phyloP scores from a whole-genome alignment of 2,329 filamentous ascomycete species.

The Scleromitrula shiraiana region DNA sequence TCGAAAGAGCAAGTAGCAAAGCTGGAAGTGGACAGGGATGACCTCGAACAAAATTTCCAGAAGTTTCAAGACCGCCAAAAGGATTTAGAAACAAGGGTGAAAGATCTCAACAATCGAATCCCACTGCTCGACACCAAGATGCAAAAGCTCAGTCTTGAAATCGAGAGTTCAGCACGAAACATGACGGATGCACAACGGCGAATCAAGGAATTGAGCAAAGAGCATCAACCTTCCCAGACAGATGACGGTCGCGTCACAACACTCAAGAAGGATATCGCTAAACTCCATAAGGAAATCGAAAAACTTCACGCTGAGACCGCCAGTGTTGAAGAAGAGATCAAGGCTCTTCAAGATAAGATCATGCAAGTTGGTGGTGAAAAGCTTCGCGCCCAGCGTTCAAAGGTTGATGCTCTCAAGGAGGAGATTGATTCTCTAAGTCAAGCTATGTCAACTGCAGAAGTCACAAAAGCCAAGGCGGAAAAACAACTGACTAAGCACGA shows the following conservation, averaged over 20 bases:
- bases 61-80: conserved; percentile 79
- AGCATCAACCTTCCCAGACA: conserved; percentile 71
- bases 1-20: conserved; percentile 83
- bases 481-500: conserved; percentile 84
- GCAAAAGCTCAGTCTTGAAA: conserved; percentile 82
- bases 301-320: conserved; percentile 78
- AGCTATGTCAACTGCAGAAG: conserved; percentile 76
- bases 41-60: conserved; percentile 73
- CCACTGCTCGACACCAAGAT: conserved; percentile 82
- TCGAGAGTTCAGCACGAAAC: conserved; percentile 80
- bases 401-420: conserved; percentile 81
- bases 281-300: conserved; percentile 69
- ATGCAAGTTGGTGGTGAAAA: conserved; percentile 97
- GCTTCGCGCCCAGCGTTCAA: conserved; percentile 80
- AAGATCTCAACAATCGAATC: conserved; percentile 66
- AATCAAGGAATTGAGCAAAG: conserved; percentile 73
- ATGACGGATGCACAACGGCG: conserved; percentile 76
- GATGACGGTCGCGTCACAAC: conserved; percentile 67
- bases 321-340: conserved; percentile 87
- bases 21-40: conserved; percentile 79
- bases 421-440: conserved; percentile 76
- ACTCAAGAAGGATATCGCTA: conserved; percentile 70
- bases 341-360: conserved; percentile 87
- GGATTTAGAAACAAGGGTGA: conserved; percentile 66
- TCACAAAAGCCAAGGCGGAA: conserved; percentile 84